Conservation (phyloP, 768 basidiomycete species). For the Fistulinella prunicolor region DNA sequence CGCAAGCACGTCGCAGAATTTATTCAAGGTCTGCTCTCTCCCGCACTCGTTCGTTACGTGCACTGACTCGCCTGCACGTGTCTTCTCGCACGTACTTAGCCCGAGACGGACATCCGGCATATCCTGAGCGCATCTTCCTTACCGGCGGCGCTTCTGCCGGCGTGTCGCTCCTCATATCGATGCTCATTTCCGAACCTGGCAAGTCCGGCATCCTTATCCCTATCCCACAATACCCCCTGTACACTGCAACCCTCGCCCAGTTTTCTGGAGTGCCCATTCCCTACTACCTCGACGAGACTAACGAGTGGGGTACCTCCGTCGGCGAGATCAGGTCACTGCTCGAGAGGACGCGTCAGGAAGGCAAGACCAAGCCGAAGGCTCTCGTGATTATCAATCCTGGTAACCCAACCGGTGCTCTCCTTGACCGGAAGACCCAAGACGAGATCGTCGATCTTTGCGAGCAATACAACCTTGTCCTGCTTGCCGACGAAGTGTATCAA, state of each 20-base stretch:
- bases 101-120: conserved; percentile 84
- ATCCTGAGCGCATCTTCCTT: conserved; percentile 87
- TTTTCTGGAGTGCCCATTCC: conserved; percentile 77
- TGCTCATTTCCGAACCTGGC: conserved; percentile 63
- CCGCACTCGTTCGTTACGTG: background rate
- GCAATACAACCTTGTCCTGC: conserved; percentile 77
- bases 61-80: conserved; percentile 6
- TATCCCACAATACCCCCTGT: conserved; percentile 97
- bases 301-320: conserved; percentile 80
- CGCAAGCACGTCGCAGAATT: conserved; percentile 86
- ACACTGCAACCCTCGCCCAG: conserved; percentile 92
- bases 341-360: conserved; percentile 57
- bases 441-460: conserved; percentile 83
- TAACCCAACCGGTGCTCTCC: conserved; percentile 90
- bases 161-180: conserved; percentile 81
- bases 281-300: conserved; percentile 83
- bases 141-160: conserved; percentile 94
- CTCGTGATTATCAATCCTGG: conserved; percentile 98
- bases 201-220: conserved; percentile 85
- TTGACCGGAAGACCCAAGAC: conserved; percentile 68
- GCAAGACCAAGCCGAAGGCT: conserved; percentile 62
- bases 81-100: conserved; percentile 40
- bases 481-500: conserved; percentile 99
- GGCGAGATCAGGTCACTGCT: conserved; percentile 65
- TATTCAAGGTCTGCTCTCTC: conserved; percentile 62